A percentile compares a stretch with the other conserved stretches of the same genome.
Conservation (phyloP, 2,329 filamentous ascomycete species). For the Xylariales sp. region DNA sequence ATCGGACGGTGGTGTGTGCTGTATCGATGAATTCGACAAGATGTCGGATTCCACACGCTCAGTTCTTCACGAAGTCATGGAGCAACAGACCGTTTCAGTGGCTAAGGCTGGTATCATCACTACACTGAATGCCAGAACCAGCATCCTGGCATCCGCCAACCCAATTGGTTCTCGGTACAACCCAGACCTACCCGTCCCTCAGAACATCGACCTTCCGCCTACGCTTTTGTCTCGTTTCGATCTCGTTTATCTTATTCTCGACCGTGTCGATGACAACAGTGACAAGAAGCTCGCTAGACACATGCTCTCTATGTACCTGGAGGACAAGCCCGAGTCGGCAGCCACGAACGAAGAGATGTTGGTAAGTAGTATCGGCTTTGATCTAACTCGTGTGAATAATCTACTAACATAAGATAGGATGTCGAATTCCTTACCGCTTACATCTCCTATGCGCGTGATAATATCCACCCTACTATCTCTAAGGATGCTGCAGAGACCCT, state of each 20-base stretch:
- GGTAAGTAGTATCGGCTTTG: conserved; percentile 51
- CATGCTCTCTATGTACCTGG: conserved; percentile 92
- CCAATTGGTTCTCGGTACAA: conserved; percentile 98
- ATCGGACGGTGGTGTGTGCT: conserved; percentile 78
- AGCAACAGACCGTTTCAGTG: conserved; percentile 81
- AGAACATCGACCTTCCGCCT: conserved; percentile 96
- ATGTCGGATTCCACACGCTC: conserved; percentile 78
- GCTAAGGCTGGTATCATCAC: conserved; percentile 94
- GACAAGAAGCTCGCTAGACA: conserved; percentile 89
- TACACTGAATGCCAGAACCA: conserved; percentile 91
- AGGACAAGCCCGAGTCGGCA: conserved; percentile 87
- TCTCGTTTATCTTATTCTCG: conserved; percentile 92
- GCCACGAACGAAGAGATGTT: conserved; percentile 70
- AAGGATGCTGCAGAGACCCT: conserved; percentile 78
- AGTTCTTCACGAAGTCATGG: conserved; percentile 84
- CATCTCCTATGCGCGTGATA: conserved; percentile 89
- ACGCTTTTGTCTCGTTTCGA: conserved; percentile 95
- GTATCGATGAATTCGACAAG: conserved; percentile 83
- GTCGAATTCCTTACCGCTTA: conserved; percentile 95
- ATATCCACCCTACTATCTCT: conserved; percentile 79
- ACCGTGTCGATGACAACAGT: conserved; percentile 84
- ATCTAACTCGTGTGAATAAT: not conserved
- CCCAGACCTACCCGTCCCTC: conserved; percentile 87
- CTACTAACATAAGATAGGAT: conserved; percentile 49
- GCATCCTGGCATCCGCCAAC: conserved; percentile 94